Percentiles rank a stretch among this genome's conserved stretches.
These are phyloP conservation scores for Blastobotrys americana DNA, from an alignment of 805 yeast genomes.

Conservation along the genomic window DNA sequence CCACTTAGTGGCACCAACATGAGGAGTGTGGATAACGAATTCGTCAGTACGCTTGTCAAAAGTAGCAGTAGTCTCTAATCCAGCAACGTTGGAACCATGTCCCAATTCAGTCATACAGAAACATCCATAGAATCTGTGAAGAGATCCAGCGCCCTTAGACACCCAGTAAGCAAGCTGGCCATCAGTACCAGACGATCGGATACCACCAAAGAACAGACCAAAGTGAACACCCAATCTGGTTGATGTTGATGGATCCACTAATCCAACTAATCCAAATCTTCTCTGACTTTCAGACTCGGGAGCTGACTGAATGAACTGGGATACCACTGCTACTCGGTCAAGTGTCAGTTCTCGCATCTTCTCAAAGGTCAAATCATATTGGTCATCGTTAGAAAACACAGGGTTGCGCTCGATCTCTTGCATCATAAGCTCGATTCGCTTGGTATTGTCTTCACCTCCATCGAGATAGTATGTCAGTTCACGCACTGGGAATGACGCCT, in stretches of 20 bases:
- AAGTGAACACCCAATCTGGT: conserved; percentile 83
- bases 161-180: conserved; percentile 83
- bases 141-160: conserved; percentile 39
- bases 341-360: conserved; percentile 33
- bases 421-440: conserved; percentile 32
- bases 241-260: conserved; percentile 63
- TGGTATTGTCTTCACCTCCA: conserved; percentile 36
- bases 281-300: conserved; percentile 20
- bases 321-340: conserved; percentile 25
- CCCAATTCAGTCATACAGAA: conserved; percentile 90
- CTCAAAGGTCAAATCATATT: conserved; percentile 41
- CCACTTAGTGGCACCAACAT: conserved; percentile 91
- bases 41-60: conserved; percentile 59
- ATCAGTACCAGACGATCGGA: conserved; percentile 80
- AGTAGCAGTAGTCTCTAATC: conserved; percentile 84
- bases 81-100: conserved; percentile 91
- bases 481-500: conserved; percentile 31
- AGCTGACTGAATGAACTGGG: conserved; percentile 6
- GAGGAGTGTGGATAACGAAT: conserved; percentile 76
- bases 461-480: conserved; percentile 38
- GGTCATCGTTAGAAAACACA: conserved; percentile 35
- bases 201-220: conserved; percentile 71
- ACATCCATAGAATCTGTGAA: conserved; percentile 55
- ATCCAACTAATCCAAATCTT: conserved; percentile 24
- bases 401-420: conserved; percentile 50